These are phyloP conservation scores for Spathaspora gorwiae DNA, from an alignment of 805 yeast genomes.

Conservation along the genomic window DNA sequence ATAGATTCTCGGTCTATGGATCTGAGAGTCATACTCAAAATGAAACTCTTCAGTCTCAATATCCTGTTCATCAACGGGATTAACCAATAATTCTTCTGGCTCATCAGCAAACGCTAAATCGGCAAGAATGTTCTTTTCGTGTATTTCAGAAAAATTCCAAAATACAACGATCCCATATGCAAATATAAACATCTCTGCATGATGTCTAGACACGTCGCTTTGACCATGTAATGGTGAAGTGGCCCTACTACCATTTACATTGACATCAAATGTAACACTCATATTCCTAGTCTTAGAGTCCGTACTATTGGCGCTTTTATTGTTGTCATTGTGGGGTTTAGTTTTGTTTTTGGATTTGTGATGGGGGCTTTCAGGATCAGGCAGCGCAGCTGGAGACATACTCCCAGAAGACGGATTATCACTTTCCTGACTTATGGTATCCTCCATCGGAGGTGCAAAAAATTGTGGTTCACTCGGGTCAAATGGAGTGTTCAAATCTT, in stretches of 20 bases:
- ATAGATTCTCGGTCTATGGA: constrained; percentile 70
- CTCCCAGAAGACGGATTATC: neutral
- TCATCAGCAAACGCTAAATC: constrained; percentile 70
- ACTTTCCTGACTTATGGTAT: constrained; percentile 11
- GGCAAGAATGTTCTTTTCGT: constrained; percentile 90
- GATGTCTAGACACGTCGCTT: constrained; percentile 50
- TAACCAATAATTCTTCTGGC: constrained; percentile 46
- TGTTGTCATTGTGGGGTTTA: neutral
- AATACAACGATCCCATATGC: constrained; percentile 95
- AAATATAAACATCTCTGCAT: constrained; percentile 84
- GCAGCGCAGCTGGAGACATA: no score
- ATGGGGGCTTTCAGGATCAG: no score
- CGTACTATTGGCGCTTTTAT: neutral
- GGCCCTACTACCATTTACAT: neutral
- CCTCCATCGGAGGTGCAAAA: constrained; percentile 50
- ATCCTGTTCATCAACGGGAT: constrained; percentile 81
- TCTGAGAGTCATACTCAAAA: constrained; percentile 62
- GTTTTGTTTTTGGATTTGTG: no score
- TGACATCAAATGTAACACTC: neutral
- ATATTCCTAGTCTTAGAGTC: neutral
- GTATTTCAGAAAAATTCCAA: constrained; percentile 92
- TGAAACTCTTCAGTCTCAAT: constrained; percentile 89
- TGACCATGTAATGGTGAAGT: constrained; percentile 4
- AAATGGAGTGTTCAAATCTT: constrained; percentile 49
- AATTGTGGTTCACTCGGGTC: constrained; percentile 93